Evolutionary conservation across 2,329 filamentous ascomycete genomes (phyloP).

Genomic region (Pseudogymnoascus sp.): DNA sequence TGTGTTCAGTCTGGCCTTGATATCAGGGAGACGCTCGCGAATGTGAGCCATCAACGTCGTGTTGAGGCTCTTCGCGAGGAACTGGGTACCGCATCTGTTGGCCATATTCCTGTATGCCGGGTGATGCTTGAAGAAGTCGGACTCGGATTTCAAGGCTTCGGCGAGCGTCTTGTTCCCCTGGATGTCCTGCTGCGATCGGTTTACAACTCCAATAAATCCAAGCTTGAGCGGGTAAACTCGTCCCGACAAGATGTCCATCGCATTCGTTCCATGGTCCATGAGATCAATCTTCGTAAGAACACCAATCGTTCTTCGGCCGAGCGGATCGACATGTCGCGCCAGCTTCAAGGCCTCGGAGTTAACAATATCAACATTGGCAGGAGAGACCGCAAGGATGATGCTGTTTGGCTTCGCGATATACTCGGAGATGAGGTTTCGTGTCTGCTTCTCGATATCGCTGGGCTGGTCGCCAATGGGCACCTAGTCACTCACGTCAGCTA

Average conservation of each 20-base stretch:
- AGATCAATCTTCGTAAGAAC: constrained; percentile 95
- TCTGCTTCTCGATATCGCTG: constrained; percentile 97
- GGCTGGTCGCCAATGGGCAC: constrained; percentile 97
- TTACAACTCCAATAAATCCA: constrained; percentile 96
- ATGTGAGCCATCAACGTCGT: constrained; percentile 94
- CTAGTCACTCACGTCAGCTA: constrained; percentile 32
- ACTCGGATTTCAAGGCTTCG: constrained; percentile 81
- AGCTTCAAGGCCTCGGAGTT: constrained; percentile 97
- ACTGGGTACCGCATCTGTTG: constrained; percentile 85
- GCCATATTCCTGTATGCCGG: constrained; percentile 97
- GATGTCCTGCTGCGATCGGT: constrained; percentile 96
- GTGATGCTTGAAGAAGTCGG: constrained; percentile 95
- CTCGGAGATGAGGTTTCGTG: constrained; percentile 89
- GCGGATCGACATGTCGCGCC: constrained; percentile 90
- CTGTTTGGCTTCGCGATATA: constrained; percentile 99
- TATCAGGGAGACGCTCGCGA: constrained; percentile 88
- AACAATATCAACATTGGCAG: constrained; percentile 95
- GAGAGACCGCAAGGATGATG: constrained; percentile 92
- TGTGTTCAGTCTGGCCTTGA: constrained; percentile 95
- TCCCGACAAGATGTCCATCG: constrained; percentile 93
- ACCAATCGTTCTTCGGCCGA: constrained; percentile 90
- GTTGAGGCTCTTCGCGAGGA: constrained; percentile 89
- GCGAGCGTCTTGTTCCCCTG: constrained; percentile 91
- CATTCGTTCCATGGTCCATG: constrained; percentile 98
- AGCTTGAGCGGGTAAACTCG: constrained; percentile 95